These are phyloP conservation scores for Lactifluus rugatus DNA, from an alignment of 768 basidiomycete species.

Conservation along the genomic window DNA sequence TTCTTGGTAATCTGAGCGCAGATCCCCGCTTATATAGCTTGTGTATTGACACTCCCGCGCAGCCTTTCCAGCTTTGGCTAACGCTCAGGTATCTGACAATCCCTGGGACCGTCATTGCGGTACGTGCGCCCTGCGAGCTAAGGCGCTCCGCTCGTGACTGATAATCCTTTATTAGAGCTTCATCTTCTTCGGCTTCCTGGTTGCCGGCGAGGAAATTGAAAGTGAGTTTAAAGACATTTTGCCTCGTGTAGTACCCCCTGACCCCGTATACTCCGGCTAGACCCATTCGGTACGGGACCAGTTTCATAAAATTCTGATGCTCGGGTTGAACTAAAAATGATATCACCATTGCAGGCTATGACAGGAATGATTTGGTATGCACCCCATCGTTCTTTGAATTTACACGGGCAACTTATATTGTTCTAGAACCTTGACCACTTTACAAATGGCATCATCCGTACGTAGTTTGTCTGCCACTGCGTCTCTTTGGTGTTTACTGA, in stretches of 20 bases:
- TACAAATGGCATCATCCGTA: slow-evolving; percentile 58
- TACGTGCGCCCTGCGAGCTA: slow-evolving; percentile 24
- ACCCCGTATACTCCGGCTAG: slow-evolving; percentile 22
- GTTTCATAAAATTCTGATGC: slow-evolving; percentile 3
- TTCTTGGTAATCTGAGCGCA: slow-evolving; percentile 38
- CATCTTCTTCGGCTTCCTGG: slow-evolving; percentile 65
- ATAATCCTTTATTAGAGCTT: slow-evolving; percentile 35
- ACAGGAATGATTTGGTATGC: slow-evolving; percentile 61
- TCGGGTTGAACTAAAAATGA: background rate
- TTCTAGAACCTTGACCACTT: slow-evolving; percentile 60
- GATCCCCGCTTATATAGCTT: background rate
- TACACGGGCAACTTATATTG: background rate
- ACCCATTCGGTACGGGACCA: slow-evolving; percentile 35
- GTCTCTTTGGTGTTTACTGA: background rate
- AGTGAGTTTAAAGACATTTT: slow-evolving; percentile 33
- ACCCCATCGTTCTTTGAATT: background rate
- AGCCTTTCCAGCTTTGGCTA: slow-evolving; percentile 59
- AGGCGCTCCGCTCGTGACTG: background rate
- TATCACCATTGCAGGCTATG: slow-evolving; percentile 38
- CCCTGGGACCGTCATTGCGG: slow-evolving; percentile 46
- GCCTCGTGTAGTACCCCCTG: slow-evolving; percentile 5
- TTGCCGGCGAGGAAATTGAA: slow-evolving; percentile 68
- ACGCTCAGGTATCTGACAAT: slow-evolving; percentile 54
- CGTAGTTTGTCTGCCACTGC: slow-evolving; percentile 19
- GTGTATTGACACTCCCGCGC: slow-evolving; percentile 7